Conservation (phyloP, 208 protist genomes). For the Crithidia sp. region DNA sequence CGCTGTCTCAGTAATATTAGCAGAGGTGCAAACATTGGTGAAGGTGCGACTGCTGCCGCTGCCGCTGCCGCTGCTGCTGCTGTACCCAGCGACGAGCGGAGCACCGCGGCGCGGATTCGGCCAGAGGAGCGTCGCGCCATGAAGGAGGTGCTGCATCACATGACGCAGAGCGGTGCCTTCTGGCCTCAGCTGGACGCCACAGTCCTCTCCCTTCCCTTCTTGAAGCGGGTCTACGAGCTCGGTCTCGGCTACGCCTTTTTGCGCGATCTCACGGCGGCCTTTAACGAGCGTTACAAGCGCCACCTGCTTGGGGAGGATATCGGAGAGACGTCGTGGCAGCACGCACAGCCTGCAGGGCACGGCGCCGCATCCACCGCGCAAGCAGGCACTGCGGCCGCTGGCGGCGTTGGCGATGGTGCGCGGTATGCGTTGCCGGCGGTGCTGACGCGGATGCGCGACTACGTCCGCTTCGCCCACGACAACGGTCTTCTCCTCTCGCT, state of each 20-base stretch:
- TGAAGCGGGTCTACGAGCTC: constrained; percentile 66
- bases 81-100: not conserved
- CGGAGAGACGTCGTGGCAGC: constrained; percentile 19
- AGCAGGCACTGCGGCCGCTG: constrained; percentile 1
- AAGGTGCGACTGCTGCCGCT: not conserved
- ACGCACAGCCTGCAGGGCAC: not conserved
- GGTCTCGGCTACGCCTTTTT: constrained; percentile 66
- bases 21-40: not conserved
- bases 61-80: not conserved
- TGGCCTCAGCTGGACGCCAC: constrained; percentile 60
- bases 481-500: constrained; percentile 56
- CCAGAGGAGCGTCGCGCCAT: constrained; percentile 61
- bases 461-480: constrained; percentile 78
- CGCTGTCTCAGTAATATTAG: not conserved
- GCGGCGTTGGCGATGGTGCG: not conserved
- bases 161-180: constrained; percentile 28
- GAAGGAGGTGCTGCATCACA: constrained; percentile 78
- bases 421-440: constrained; percentile 26
- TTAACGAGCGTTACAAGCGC: constrained; percentile 67
- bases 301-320: constrained; percentile 56
- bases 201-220: constrained; percentile 64
- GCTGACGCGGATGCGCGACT: constrained; percentile 59
- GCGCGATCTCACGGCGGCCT: constrained; percentile 70
- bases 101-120: not conserved
- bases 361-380: not conserved